These are phyloP conservation scores for Aureobasidium sp. DNA, from an alignment of 2,329 filamentous ascomycete genomes.

Conservation along the genomic window DNA sequence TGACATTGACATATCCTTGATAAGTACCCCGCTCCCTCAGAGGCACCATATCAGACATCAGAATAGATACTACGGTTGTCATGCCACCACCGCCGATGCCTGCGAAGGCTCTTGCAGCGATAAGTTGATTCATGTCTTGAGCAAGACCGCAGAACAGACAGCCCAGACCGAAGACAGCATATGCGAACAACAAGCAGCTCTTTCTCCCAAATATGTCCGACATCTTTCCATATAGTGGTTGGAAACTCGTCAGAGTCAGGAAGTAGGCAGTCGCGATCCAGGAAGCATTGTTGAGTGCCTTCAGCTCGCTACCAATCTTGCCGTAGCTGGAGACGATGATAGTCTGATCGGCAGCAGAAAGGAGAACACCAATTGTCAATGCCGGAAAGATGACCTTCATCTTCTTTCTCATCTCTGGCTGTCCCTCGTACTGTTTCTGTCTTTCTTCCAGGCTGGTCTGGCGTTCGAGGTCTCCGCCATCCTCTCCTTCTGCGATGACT, in stretches of 20 bases:
- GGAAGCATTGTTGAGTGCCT: slow-evolving; percentile 64
- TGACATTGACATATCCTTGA: slow-evolving; percentile 67
- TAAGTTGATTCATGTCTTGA: slow-evolving; percentile 56
- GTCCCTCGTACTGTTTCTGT: slow-evolving; percentile 34
- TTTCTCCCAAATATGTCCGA: slow-evolving; percentile 66
- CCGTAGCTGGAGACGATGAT: slow-evolving; percentile 72
- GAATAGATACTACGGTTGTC: slow-evolving; percentile 59
- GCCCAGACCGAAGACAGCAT: slow-evolving; percentile 56
- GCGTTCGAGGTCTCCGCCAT: slow-evolving; percentile 27
- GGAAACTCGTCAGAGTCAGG: slow-evolving; percentile 64
- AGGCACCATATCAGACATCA: slow-evolving; percentile 63
- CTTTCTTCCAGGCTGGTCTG: slow-evolving; percentile 25
- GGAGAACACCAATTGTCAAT: slow-evolving; percentile 57
- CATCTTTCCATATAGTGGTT: slow-evolving; percentile 65
- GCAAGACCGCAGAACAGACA: slow-evolving; percentile 57
- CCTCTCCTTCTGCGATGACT: slow-evolving; percentile 15
- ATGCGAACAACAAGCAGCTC: slow-evolving; percentile 55
- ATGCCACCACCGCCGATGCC: slow-evolving; percentile 65
- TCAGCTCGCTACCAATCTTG: slow-evolving; percentile 65
- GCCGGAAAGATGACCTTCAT: slow-evolving; percentile 49
- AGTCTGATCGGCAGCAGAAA: slow-evolving; percentile 68
- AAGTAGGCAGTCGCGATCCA: slow-evolving; percentile 71
- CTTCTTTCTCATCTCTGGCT: slow-evolving; percentile 40
- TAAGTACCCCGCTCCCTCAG: slow-evolving; percentile 62
- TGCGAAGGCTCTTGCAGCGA: slow-evolving; percentile 54